Conservation (phyloP, 2,329 filamentous ascomycete species). For the Elsinoe fawcettii region DNA sequence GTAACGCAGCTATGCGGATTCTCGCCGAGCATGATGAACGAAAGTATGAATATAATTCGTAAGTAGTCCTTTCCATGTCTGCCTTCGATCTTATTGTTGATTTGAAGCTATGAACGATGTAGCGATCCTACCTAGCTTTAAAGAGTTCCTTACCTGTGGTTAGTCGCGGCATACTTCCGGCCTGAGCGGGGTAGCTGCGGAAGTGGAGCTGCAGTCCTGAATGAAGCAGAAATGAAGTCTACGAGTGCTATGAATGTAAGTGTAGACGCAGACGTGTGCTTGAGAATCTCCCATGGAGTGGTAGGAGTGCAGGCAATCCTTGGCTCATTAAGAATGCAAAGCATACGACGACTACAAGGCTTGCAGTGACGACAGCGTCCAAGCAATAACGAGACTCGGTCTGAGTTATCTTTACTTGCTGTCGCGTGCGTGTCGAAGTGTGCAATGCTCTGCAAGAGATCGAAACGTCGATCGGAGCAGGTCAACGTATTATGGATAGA, state of each 20-base stretch:
- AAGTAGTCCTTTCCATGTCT: slow-evolving; percentile 24
- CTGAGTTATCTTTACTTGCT: too few species aligned
- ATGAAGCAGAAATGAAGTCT: neutral
- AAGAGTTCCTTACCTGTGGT: neutral
- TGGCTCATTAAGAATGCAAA: too few species aligned
- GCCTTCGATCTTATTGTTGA: neutral
- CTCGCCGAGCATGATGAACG: slow-evolving; percentile 56
- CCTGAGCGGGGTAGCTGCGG: neutral
- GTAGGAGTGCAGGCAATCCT: too few species aligned
- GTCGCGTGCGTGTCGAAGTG: too few species aligned
- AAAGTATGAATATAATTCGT: slow-evolving; percentile 47
- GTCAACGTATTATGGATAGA: neutral
- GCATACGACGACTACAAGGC: too few species aligned
- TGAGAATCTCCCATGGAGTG: too few species aligned
- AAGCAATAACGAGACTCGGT: too few species aligned
- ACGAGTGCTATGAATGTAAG: too few species aligned
- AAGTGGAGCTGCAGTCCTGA: neutral
- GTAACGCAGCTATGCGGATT: slow-evolving; percentile 51
- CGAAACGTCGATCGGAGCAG: too few species aligned
- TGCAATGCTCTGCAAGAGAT: too few species aligned
- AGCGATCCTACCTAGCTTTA: neutral
- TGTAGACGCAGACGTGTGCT: too few species aligned
- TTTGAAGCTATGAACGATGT: neutral
- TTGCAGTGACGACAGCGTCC: too few species aligned
- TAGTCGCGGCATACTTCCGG: neutral